Percentiles rank a stretch among this genome's conserved stretches.
Conservation (phyloP, 2,329 filamentous ascomycete genomes). For the Domatiomyces globalis region DNA sequence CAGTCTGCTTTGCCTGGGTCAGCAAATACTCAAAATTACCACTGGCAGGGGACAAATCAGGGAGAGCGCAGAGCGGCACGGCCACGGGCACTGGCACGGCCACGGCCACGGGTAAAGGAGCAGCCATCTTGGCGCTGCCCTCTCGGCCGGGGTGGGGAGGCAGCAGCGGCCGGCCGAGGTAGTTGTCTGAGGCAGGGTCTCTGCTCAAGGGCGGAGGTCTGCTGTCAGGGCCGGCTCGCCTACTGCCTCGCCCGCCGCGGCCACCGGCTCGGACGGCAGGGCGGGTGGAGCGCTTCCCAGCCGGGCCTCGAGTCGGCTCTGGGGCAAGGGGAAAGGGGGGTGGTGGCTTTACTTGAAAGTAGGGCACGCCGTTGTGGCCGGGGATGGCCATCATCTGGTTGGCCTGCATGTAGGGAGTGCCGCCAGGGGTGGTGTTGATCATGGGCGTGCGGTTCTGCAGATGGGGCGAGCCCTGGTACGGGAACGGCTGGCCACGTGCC, state of each 20-base stretch:
- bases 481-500: slow-evolving; percentile 28
- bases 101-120: not conserved
- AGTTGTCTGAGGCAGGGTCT: slow-evolving; percentile 18
- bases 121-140: not conserved
- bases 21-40: slow-evolving; percentile 61
- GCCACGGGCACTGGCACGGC: not conserved
- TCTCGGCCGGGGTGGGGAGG: slow-evolving; percentile 16
- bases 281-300: slow-evolving; percentile 25
- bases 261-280: slow-evolving; percentile 19
- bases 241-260: slow-evolving; percentile 14
- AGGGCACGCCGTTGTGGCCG: slow-evolving; percentile 40
- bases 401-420: slow-evolving; percentile 52
- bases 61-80: slow-evolving; percentile 19
- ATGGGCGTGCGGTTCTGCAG: slow-evolving; percentile 50
- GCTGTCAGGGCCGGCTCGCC: slow-evolving; percentile 18
- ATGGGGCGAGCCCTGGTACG: slow-evolving; percentile 52
- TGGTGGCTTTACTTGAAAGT: slow-evolving; percentile 44
- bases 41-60: slow-evolving; percentile 55
- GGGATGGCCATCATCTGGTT: slow-evolving; percentile 57
- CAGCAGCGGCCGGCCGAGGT: slow-evolving; percentile 15
- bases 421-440: slow-evolving; percentile 50
- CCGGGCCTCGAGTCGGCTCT: slow-evolving; percentile 19
- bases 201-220: slow-evolving; percentile 18
- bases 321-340: slow-evolving; percentile 21
- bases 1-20: slow-evolving; percentile 43